Evolutionary conservation across 495 filamentous ascomycete genomes (phyloP).

Genomic region (Terfezia boudieri): DNA sequence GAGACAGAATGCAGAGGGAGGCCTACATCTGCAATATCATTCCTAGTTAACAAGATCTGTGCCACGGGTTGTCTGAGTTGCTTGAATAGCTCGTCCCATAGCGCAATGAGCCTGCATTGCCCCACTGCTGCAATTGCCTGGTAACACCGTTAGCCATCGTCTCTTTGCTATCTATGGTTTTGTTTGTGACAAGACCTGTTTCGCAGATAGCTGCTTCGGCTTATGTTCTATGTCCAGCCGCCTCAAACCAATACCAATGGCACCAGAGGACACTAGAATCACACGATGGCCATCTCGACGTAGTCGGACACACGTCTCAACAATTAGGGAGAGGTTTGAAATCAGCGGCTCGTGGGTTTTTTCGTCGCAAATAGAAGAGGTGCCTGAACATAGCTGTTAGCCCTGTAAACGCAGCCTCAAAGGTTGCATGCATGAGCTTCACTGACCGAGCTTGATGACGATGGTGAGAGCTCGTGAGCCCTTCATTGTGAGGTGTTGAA

Average conservation of each 20-base stretch:
- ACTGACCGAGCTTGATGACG: slow-evolving; percentile 84
- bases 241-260: slow-evolving; percentile 77
- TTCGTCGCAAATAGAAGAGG: slow-evolving; percentile 93
- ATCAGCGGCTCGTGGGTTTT: slow-evolving; percentile 91
- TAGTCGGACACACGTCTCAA: slow-evolving; percentile 71
- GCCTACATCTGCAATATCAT: slow-evolving; percentile 82
- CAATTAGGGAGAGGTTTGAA: slow-evolving; percentile 70
- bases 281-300: slow-evolving; percentile 82
- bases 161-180: not conserved
- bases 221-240: slow-evolving; percentile 76
- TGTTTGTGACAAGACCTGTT: slow-evolving; percentile 35
- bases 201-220: slow-evolving; percentile 65
- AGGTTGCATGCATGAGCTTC: not conserved
- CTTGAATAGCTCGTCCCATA: slow-evolving; percentile 81
- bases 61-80: slow-evolving; percentile 77
- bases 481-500: slow-evolving; percentile 18
- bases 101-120: slow-evolving; percentile 81
- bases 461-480: slow-evolving; percentile 36
- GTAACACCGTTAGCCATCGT: not conserved
- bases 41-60: slow-evolving; percentile 86
- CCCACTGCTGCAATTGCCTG: slow-evolving; percentile 88
- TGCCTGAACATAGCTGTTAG: slow-evolving; percentile 33
- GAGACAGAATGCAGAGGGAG: not conserved
- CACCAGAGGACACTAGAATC: slow-evolving; percentile 86
- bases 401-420: not conserved